A percentile compares a stretch with the other conserved stretches of the same genome.
These are phyloP conservation scores for Zoysia pacifica DNA, from an alignment of 176 grass and related monocot species.

Conservation along the genomic window DNA sequence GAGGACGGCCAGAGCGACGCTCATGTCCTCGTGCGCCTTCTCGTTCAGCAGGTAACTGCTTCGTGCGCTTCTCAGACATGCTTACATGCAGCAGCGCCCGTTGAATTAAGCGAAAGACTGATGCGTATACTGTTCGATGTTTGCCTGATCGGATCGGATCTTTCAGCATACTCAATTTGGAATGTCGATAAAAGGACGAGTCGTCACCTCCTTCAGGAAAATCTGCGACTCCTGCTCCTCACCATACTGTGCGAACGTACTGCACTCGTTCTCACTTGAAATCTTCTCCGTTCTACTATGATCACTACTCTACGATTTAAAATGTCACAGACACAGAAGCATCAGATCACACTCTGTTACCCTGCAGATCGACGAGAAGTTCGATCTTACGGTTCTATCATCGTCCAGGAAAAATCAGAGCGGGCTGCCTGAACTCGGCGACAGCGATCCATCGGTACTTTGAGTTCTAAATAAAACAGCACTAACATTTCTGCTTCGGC, in stretches of 20 bases:
- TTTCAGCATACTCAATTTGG: slow-evolving; percentile 78
- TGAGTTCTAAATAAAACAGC: slow-evolving; percentile 11
- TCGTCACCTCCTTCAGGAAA: slow-evolving; percentile 68
- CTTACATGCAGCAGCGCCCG: no score
- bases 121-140: background rate
- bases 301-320: background rate
- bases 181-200: slow-evolving; percentile 77
- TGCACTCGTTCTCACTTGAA: background rate
- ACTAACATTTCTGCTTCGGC: background rate
- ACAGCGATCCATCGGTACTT: slow-evolving; percentile 61
- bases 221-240: slow-evolving; percentile 68
- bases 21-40: slow-evolving; percentile 58
- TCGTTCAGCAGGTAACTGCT: slow-evolving; percentile 59
- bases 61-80: background rate
- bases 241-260: slow-evolving; percentile 64
- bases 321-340: background rate
- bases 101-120: no score
- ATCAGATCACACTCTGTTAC: background rate
- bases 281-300: background rate
- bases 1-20: slow-evolving; percentile 57
- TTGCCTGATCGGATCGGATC: background rate
- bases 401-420: slow-evolving; percentile 58
- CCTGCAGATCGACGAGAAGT: slow-evolving; percentile 71
- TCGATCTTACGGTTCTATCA: slow-evolving; percentile 71
- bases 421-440: slow-evolving; percentile 64